phyloP scores from a whole-genome alignment of 305 asterid genomes.

The Fraxinus angustifolia region DNA sequence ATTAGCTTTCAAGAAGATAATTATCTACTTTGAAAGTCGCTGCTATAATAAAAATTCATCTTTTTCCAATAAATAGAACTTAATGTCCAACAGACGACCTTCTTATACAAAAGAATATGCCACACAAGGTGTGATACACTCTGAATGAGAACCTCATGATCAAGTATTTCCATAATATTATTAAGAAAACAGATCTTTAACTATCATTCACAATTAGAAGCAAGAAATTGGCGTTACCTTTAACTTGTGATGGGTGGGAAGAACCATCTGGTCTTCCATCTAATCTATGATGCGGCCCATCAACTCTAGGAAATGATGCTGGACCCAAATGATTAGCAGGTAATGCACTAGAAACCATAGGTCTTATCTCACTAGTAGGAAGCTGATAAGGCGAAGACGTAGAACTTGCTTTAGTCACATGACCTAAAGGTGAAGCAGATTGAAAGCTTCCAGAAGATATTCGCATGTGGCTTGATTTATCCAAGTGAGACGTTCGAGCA shows the following conservation, averaged over 20 bases:
- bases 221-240: slow-evolving; percentile 45
- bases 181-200: slow-evolving; percentile 4
- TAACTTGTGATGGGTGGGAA: slow-evolving; percentile 52
- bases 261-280: slow-evolving; percentile 69
- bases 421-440: slow-evolving; percentile 43
- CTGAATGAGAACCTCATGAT: slow-evolving; percentile 11
- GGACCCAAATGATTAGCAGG: slow-evolving; percentile 55
- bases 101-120: slow-evolving; percentile 12
- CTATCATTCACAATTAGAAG: slow-evolving; percentile 5
- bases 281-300: slow-evolving; percentile 52
- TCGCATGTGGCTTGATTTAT: slow-evolving; percentile 48
- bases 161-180: slow-evolving; percentile 14
- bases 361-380: slow-evolving; percentile 85
- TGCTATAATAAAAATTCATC: background rate
- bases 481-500: slow-evolving; percentile 52
- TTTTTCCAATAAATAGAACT: background rate
- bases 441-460: slow-evolving; percentile 52
- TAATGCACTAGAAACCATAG: slow-evolving; percentile 48
- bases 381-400: slow-evolving; percentile 71
- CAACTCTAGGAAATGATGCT: slow-evolving; percentile 53
- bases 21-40: slow-evolving; percentile 2
- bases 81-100: background rate
- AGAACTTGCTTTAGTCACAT: slow-evolving; percentile 38
- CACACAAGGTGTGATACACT: slow-evolving; percentile 1
- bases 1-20: slow-evolving; percentile 16